Evolutionary conservation across 768 basidiomycete species (phyloP).

Genomic region (Podaxis sp.): DNA sequence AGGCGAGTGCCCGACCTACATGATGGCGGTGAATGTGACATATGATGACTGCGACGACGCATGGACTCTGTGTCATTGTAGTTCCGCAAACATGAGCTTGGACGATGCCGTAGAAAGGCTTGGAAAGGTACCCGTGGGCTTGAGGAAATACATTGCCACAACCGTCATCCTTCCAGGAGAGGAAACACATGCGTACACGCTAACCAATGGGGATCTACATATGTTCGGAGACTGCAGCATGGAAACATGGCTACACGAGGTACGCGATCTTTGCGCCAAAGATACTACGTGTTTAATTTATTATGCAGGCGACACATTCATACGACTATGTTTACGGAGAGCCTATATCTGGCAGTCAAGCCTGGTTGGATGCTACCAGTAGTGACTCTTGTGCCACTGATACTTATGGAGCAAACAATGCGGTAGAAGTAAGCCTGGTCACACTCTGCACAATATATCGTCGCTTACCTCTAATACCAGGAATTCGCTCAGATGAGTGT

Average conservation of each 20-base stretch:
- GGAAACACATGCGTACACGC: slow-evolving; percentile 23
- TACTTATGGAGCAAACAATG: slow-evolving; percentile 21
- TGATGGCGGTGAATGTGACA: slow-evolving; percentile 21
- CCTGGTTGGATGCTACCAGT: slow-evolving; percentile 18
- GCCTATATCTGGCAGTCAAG: slow-evolving; percentile 16
- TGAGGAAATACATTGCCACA: slow-evolving; percentile 23
- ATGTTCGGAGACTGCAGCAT: slow-evolving; percentile 22
- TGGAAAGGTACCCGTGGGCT: slow-evolving; percentile 25
- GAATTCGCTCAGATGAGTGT: slow-evolving; percentile 28
- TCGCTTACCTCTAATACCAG: slow-evolving; percentile 9
- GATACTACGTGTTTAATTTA: background rate
- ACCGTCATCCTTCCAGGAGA: slow-evolving; percentile 18
- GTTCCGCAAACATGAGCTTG: slow-evolving; percentile 21
- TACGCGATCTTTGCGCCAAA: background rate
- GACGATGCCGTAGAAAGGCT: slow-evolving; percentile 22
- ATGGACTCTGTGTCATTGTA: slow-evolving; percentile 25
- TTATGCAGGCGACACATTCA: slow-evolving; percentile 23
- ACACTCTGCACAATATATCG: background rate
- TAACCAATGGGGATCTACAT: slow-evolving; percentile 28
- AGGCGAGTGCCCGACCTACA: slow-evolving; percentile 18
- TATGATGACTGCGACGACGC: slow-evolving; percentile 24
- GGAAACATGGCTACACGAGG: slow-evolving; percentile 29
- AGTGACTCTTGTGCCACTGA: slow-evolving; percentile 28
- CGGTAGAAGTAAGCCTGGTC: slow-evolving; percentile 20
- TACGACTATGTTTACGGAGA: slow-evolving; percentile 23